Conservation (phyloP, 2,329 filamentous ascomycete species). For the Colletotrichum gigasporum region DNA sequence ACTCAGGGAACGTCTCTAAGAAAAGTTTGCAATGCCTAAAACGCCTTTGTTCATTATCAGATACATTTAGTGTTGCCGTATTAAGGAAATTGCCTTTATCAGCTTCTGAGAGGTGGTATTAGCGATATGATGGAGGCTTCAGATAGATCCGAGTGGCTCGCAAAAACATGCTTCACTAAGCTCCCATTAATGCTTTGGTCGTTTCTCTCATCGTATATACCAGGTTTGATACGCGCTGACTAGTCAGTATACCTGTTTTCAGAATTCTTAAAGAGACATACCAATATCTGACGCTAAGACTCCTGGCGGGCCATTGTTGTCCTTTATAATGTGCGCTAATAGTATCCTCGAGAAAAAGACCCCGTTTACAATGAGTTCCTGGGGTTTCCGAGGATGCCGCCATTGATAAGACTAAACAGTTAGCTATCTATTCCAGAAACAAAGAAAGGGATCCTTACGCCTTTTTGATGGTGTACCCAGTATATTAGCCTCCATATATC, state of each 20-base stretch:
- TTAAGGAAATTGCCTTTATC: not conserved
- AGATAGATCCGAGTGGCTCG: not conserved
- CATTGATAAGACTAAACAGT: not conserved
- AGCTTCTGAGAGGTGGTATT: not conserved
- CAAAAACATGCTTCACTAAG: not conserved
- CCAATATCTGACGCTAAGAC: too few species aligned
- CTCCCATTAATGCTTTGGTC: not conserved
- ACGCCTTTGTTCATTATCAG: not conserved
- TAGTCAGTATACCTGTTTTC: not conserved
- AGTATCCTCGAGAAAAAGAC: too few species aligned
- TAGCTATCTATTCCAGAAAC: not conserved
- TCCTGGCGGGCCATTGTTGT: too few species aligned
- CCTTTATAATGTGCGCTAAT: too few species aligned
- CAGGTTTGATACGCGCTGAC: not conserved
- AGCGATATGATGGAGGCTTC: not conserved
- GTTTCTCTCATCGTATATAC: not conserved
- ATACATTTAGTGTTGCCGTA: not conserved
- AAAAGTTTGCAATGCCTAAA: too few species aligned
- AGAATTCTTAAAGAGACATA: not conserved
- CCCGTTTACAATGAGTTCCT: not conserved
- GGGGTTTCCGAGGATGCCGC: not conserved
- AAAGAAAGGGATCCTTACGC: not conserved
- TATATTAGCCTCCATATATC: not conserved
- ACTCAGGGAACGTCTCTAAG: not conserved
- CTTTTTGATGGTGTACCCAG: not conserved